These are phyloP conservation scores for Falciphora oryzae DNA, from an alignment of 2,329 filamentous ascomycete species.

Conservation along the genomic window DNA sequence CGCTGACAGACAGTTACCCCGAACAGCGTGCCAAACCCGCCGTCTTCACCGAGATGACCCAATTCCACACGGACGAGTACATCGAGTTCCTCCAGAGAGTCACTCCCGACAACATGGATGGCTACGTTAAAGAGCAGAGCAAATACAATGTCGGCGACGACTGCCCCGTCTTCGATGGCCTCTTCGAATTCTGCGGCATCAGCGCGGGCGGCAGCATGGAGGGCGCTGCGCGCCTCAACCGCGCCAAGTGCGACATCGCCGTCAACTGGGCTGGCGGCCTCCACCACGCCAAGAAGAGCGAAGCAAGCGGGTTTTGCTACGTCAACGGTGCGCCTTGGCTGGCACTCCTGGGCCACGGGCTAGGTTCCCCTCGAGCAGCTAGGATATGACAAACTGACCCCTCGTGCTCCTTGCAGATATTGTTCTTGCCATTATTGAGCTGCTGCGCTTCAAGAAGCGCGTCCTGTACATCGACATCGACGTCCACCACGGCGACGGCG, in stretches of 20 bases:
- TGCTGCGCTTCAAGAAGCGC: constrained; percentile 83
- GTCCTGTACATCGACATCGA: constrained; percentile 97
- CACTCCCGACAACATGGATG: constrained; percentile 97
- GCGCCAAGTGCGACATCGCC: constrained; percentile 90
- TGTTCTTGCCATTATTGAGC: constrained; percentile 87
- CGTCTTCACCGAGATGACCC: constrained; percentile 80
- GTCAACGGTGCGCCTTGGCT: constrained; percentile 69
- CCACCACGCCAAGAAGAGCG: constrained; percentile 95
- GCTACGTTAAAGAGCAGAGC: constrained; percentile 81
- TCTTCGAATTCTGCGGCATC: constrained; percentile 95
- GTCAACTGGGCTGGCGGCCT: constrained; percentile 98
- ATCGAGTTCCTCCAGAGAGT: constrained; percentile 93
- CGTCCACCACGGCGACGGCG: constrained; percentile 79
- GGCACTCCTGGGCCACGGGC: neutral
- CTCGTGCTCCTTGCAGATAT: constrained; percentile 67
- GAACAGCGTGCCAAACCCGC: constrained; percentile 75
- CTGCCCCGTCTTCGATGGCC: constrained; percentile 93
- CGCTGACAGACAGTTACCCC: constrained; percentile 10
- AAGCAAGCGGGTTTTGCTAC: constrained; percentile 97
- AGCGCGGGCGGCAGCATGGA: constrained; percentile 93
- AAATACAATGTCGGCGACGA: constrained; percentile 96
- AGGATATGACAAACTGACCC: constrained; percentile 23
- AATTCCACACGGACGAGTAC: constrained; percentile 94
- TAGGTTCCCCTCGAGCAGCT: neutral
- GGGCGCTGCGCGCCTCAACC: constrained; percentile 82